These are phyloP conservation scores for Sphaceloma murrayae DNA, from an alignment of 2,329 filamentous ascomycete species.

Conservation along the genomic window DNA sequence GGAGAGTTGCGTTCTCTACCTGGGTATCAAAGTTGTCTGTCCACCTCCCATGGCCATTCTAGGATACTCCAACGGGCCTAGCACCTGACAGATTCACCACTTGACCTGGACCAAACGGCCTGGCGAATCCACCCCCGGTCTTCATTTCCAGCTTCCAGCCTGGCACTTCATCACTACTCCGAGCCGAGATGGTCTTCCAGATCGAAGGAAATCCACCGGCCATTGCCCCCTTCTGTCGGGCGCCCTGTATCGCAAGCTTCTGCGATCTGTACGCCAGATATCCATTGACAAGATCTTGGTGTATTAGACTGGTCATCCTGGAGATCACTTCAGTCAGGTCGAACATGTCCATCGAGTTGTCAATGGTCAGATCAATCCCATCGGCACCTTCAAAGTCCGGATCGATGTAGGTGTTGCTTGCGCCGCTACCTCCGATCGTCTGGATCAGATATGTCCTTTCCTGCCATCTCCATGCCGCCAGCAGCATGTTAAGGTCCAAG, in stretches of 20 bases:
- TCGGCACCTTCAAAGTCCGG: slow-evolving; percentile 35
- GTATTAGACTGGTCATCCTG: slow-evolving; percentile 64
- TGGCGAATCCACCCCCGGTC: slow-evolving; percentile 20
- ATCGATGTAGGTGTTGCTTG: slow-evolving; percentile 30
- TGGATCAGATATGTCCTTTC: slow-evolving; percentile 40
- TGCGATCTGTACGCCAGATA: slow-evolving; percentile 70
- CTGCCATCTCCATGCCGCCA: slow-evolving; percentile 53
- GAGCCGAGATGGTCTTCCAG: slow-evolving; percentile 57
- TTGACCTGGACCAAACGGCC: slow-evolving; percentile 37
- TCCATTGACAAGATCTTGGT: slow-evolving; percentile 71
- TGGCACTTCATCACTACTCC: slow-evolving; percentile 55
- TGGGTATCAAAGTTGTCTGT: slow-evolving; percentile 8
- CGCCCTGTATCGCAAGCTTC: slow-evolving; percentile 74
- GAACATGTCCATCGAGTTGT: slow-evolving; percentile 27
- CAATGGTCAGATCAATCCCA: slow-evolving; percentile 15
- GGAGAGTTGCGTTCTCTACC: no score
- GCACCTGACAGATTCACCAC: slow-evolving; percentile 50
- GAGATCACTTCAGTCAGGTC: slow-evolving; percentile 62
- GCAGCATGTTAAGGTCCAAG: slow-evolving; percentile 61
- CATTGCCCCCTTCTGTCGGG: slow-evolving; percentile 46
- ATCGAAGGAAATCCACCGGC: slow-evolving; percentile 66
- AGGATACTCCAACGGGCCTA: slow-evolving; percentile 33
- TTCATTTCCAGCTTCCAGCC: slow-evolving; percentile 56
- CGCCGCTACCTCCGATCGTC: slow-evolving; percentile 23
- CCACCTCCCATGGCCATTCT: neutral